Evolutionary conservation across 2,329 filamentous ascomycete genomes (phyloP), one percentile per base, ranked within the genome.

Genomic region (Diplodia seriata): DNA sequence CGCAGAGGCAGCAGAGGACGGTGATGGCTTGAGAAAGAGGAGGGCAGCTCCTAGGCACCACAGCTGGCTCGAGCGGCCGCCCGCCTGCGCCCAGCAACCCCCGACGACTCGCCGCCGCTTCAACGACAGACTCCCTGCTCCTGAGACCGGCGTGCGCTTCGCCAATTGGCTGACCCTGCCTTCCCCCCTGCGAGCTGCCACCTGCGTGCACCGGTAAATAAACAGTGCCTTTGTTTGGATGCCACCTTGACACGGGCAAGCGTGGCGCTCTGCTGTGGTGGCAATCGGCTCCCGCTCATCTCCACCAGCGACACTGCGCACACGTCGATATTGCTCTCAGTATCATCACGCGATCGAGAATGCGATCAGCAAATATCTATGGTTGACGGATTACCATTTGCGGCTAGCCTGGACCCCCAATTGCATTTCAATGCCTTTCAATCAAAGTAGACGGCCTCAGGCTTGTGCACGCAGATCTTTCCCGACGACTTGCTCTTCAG

Each of bases 381-480:
- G 18, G 18, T 47, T 47, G 33, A 9, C 33, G 33, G 33, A 36
- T 11, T 36, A 36, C 33, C 18, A n/a, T n/a, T 18, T n/a, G 3
- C 7, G 5, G 33, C 33, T 36, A 36, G 33, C 33, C 11, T 12
- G 33, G 33, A 4, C 15, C 33, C 12, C 26, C 40, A 18, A 49
- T n/a, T 12, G 8, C 38, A 15, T 29, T 36, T 36, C 33, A 36
- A 36, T 36, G 40, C 40, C 40, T 18, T n/a, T 67, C 53, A 80
- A 56, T 80, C 80, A 69, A 81, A 82, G 69, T 78, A 81, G 63
- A 80, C 78, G 38, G 76, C 77, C 23, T 82, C 79, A 3, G 80
- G 77, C 73, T 82, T 82, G 64, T 82, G 80, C 61, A 82, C 79
- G 38, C 75, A 78, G 33, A 79, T 75, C 73, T 81, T 81, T 12